Evolutionary conservation across 2,329 filamentous ascomycete species (phyloP).

Genomic region (Colletotrichum sp.): DNA sequence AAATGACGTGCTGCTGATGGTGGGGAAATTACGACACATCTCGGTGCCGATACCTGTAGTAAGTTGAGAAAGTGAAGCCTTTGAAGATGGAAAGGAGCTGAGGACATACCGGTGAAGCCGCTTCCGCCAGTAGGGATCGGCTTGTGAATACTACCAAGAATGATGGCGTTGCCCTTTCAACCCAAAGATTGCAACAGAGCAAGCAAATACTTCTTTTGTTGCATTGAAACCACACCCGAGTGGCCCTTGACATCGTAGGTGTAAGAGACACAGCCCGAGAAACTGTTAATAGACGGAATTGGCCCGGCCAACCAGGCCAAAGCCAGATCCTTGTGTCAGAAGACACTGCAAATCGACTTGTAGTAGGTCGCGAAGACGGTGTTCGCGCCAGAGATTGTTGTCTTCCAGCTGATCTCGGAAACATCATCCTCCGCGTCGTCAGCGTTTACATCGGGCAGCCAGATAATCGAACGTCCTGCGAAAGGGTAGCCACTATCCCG

Average conservation of each 20-base stretch:
- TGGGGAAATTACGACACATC: not conserved
- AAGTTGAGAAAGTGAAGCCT: no score
- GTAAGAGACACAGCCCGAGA: not conserved
- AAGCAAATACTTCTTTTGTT: rapidly evolving
- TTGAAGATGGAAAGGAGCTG: no score
- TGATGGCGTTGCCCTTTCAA: not conserved
- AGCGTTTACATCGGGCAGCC: not conserved
- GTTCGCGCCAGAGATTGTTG: rapidly evolving
- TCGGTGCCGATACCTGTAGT: not conserved
- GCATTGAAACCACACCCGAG: not conserved
- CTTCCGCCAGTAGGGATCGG: not conserved
- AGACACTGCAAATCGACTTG: not conserved
- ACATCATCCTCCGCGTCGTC: not conserved
- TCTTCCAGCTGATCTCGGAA: not conserved
- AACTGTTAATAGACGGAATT: no score
- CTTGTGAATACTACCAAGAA: not conserved
- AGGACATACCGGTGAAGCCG: not conserved
- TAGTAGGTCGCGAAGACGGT: not conserved
- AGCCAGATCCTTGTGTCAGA: not conserved
- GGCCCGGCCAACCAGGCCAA: not conserved
- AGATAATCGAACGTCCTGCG: rapidly evolving
- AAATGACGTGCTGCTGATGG: not conserved
- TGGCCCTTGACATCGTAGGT: not conserved
- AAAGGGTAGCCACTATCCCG: not conserved
- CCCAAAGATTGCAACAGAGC: not conserved